These are phyloP conservation scores for Xylariomycetidae sp. DNA, from an alignment of 2,329 filamentous ascomycete genomes.

Conservation along the genomic window DNA sequence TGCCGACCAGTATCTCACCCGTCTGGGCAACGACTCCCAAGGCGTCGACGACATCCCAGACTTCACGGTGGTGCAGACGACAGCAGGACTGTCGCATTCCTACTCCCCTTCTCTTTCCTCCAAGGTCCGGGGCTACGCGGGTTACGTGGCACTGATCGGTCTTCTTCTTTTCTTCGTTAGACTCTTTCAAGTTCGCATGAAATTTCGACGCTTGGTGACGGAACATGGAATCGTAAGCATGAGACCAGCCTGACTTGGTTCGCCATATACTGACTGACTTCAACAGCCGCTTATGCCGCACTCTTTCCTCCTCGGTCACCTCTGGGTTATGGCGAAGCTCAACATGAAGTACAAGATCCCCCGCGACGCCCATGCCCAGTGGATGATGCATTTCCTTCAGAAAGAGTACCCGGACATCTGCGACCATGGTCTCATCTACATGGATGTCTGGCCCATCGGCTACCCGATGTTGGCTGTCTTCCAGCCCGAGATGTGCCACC, in stretches of 20 bases:
- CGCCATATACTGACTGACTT: slow-evolving; percentile 4
- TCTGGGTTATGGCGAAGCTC: slow-evolving; percentile 20
- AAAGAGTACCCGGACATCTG: neutral
- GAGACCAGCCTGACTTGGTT: neutral
- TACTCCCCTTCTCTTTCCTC: neutral
- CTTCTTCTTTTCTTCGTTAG: slow-evolving; percentile 20
- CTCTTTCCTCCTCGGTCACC: slow-evolving; percentile 28
- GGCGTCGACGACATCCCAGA: too few species aligned
- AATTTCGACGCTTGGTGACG: slow-evolving; percentile 17
- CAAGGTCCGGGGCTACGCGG: slow-evolving; percentile 11
- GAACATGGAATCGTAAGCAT: slow-evolving; percentile 23
- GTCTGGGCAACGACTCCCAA: too few species aligned
- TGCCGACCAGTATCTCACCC: too few species aligned
- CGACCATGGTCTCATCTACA: neutral
- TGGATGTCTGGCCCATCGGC: neutral
- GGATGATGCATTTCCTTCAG: neutral
- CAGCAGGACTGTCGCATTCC: neutral
- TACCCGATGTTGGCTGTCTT: slow-evolving; percentile 29
- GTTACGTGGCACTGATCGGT: slow-evolving; percentile 9
- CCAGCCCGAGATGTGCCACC: slow-evolving; percentile 31
- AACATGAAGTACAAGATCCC: slow-evolving; percentile 22
- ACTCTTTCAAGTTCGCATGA: slow-evolving; percentile 21
- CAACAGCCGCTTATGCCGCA: slow-evolving; percentile 30
- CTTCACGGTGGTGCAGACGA: too few species aligned
- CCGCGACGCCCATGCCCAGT: slow-evolving; percentile 3